These are phyloP conservation scores for Aurantiochytrium sp. DNA, from an alignment of 108 stramenopile species.

Conservation along the genomic window DNA sequence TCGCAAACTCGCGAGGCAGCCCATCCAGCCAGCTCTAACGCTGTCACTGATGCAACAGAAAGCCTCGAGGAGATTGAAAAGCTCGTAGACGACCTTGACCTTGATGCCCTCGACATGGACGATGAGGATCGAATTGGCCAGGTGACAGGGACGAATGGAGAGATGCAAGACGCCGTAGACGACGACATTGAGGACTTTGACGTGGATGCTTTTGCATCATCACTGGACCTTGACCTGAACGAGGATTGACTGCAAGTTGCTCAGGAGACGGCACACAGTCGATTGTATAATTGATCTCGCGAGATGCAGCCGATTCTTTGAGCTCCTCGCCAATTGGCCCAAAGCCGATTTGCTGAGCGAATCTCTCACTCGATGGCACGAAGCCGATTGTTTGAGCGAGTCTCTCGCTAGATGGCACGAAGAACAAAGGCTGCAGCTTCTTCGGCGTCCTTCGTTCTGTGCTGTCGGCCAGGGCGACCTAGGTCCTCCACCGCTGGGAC, in stretches of 20 bases:
- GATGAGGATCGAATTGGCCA: not conserved
- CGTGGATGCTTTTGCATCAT: constrained; percentile 1
- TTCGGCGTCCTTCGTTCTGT: not conserved
- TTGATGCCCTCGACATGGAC: not conserved
- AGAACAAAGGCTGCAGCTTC: not conserved
- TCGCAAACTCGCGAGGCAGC: no score
- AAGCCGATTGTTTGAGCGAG: no score
- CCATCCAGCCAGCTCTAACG: no score
- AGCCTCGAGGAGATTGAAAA: not conserved
- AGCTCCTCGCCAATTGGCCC: no score
- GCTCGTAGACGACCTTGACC: not conserved
- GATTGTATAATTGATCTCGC: no score
- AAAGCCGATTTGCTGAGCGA: no score
- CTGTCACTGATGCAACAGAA: no score
- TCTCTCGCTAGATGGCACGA: no score
- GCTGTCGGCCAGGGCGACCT: not conserved
- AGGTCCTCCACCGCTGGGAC: not conserved
- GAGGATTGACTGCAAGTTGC: no score
- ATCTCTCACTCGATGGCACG: no score
- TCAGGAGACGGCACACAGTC: no score
- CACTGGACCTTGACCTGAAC: not conserved
- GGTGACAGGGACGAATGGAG: not conserved
- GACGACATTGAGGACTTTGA: not conserved
- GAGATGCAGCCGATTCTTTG: no score
- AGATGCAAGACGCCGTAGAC: not conserved